These are phyloP conservation scores for Medicago truncatula DNA, from an alignment of 306 rosid species.

Conservation along the genomic window DNA sequence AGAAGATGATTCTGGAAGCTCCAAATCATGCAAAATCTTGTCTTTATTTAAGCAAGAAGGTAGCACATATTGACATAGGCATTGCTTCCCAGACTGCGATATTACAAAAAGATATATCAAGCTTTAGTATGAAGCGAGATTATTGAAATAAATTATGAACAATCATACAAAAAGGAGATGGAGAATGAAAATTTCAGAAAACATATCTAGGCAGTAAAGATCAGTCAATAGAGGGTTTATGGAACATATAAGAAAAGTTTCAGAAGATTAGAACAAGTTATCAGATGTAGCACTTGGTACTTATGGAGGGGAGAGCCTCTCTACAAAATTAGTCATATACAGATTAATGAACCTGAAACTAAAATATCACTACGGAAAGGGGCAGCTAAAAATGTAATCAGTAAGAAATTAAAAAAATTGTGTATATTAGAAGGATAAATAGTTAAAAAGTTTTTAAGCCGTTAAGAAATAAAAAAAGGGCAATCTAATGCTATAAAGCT, in stretches of 20 bases:
- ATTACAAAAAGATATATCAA: slow-evolving; percentile 34
- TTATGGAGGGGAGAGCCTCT: background rate
- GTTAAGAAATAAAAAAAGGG: background rate
- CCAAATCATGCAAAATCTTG: slow-evolving; percentile 53
- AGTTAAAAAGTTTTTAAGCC: background rate
- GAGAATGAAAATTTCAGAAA: slow-evolving; percentile 28
- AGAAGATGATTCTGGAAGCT: slow-evolving; percentile 70
- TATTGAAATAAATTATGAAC: slow-evolving; percentile 18
- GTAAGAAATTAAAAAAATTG: background rate
- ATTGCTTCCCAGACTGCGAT: slow-evolving; percentile 92
- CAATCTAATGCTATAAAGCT: slow-evolving; percentile 2
- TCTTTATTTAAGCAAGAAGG: slow-evolving; percentile 74
- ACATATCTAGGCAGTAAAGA: slow-evolving; percentile 25
- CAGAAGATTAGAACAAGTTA: slow-evolving; percentile 25
- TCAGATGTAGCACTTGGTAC: slow-evolving; percentile 27
- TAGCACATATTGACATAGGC: slow-evolving; percentile 78
- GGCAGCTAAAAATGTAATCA: background rate
- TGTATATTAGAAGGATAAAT: slow-evolving; percentile 9
- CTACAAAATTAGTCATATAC: slow-evolving; percentile 33
- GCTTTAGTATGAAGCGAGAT: slow-evolving; percentile 35
- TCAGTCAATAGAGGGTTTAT: slow-evolving; percentile 14
- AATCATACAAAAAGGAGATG: background rate
- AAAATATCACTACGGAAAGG: slow-evolving; percentile 15
- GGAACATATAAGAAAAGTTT: slow-evolving; percentile 32
- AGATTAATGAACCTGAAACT: background rate